Evolutionary conservation across 2,329 filamentous ascomycete genomes (phyloP).

Genomic region (Juglanconis sp.): DNA sequence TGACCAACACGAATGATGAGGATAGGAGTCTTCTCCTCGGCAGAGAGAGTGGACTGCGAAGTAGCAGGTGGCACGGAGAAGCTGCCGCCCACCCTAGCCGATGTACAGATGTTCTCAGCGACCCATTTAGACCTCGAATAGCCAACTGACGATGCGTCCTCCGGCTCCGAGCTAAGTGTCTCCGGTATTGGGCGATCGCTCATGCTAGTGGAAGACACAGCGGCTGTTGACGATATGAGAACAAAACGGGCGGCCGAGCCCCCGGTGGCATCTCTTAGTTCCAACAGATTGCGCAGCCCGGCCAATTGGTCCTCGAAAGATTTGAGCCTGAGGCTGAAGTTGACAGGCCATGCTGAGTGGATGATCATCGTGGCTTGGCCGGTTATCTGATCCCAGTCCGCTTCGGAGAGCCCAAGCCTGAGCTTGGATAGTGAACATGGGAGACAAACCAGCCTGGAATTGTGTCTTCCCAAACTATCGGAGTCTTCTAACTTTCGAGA

Average conservation of each 20-base stretch:
- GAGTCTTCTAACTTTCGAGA: neutral
- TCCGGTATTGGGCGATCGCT: slow-evolving; percentile 35
- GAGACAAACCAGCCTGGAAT: slow-evolving; percentile 42
- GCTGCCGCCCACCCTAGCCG: slow-evolving; percentile 27
- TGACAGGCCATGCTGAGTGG: slow-evolving; percentile 53
- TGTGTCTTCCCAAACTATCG: slow-evolving; percentile 22
- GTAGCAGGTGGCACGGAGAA: slow-evolving; percentile 4
- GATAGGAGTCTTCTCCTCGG: slow-evolving; percentile 25
- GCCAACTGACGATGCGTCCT: slow-evolving; percentile 44
- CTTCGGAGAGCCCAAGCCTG: slow-evolving; percentile 43
- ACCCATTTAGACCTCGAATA: slow-evolving; percentile 59
- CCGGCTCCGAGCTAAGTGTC: slow-evolving; percentile 35
- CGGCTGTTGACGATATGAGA: slow-evolving; percentile 27
- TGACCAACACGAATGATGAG: slow-evolving; percentile 45
- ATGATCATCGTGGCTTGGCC: slow-evolving; percentile 44
- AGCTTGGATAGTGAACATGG: slow-evolving; percentile 44
- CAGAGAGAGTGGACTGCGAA: slow-evolving; percentile 14
- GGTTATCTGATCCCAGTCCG: slow-evolving; percentile 38
- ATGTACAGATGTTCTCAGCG: slow-evolving; percentile 50
- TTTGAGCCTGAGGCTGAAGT: slow-evolving; percentile 48
- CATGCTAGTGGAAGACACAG: slow-evolving; percentile 5
- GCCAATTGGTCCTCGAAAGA: slow-evolving; percentile 47
- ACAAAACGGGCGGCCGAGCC: slow-evolving; percentile 19
- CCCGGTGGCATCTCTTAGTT: slow-evolving; percentile 6
- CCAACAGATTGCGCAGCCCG: slow-evolving; percentile 43